Evolutionary conservation across 2,329 filamentous ascomycete genomes (phyloP).

Genomic region (Penicillium sp.): DNA sequence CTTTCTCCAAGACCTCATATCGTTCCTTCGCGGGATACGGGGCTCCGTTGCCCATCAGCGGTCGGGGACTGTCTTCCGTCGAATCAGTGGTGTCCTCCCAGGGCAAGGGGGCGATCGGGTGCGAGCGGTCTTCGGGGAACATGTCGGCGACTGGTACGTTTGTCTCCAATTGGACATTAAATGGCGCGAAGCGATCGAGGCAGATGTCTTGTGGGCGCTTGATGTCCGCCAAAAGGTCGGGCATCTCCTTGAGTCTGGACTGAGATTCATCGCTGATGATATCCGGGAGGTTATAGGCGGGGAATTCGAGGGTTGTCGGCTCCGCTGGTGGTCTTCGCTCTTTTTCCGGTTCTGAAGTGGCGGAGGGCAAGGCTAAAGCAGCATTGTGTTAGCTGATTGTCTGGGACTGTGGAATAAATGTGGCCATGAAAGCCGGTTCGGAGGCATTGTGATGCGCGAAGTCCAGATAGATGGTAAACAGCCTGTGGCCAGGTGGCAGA

Average conservation of each 20-base stretch:
- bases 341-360: slow-evolving; percentile 36
- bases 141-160: slow-evolving; percentile 38
- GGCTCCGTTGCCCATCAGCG: slow-evolving; percentile 48
- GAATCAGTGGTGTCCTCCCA: slow-evolving; percentile 30
- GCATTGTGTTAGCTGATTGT: slow-evolving; percentile 13
- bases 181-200: slow-evolving; percentile 36
- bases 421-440: not conserved
- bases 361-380: slow-evolving; percentile 30
- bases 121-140: slow-evolving; percentile 34
- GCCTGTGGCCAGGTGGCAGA: too few relatives aligned
- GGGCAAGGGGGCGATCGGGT: slow-evolving; percentile 38
- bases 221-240: slow-evolving; percentile 45
- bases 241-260: slow-evolving; percentile 37
- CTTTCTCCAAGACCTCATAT: slow-evolving; percentile 48
- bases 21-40: slow-evolving; percentile 48
- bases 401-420: not conserved
- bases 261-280: slow-evolving; percentile 34
- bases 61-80: slow-evolving; percentile 28
- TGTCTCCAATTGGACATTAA: slow-evolving; percentile 42
- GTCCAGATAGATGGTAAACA: too few relatives aligned
- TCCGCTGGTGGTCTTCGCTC: slow-evolving; percentile 49
- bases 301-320: slow-evolving; percentile 53
- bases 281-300: slow-evolving; percentile 43
- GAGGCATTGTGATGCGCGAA: too few relatives aligned
- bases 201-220: slow-evolving; percentile 42